Conservation (phyloP, 1,139 yeast genomes). For the Lodderomyces oxycetoniae region DNA sequence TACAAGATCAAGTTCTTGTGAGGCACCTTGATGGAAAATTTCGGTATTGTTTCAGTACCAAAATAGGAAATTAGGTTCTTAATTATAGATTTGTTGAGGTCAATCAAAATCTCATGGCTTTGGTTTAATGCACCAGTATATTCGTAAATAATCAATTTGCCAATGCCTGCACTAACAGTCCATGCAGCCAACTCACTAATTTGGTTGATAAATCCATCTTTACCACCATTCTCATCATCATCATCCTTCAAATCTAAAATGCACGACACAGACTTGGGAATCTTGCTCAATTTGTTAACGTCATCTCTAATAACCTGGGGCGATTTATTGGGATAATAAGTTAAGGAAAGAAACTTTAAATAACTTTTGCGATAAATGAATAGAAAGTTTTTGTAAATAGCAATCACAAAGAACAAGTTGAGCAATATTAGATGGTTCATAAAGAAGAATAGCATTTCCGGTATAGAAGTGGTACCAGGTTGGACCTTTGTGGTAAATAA, state of each 20-base stretch:
- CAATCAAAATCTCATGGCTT: conserved; percentile 37
- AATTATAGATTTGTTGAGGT: conserved; percentile 54
- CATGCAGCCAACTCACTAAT: conserved; percentile 78
- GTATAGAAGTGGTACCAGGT: conserved; percentile 4
- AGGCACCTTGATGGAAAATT: conserved; percentile 55
- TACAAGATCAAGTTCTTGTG: conserved; percentile 50
- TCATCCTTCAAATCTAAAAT: conserved; percentile 67
- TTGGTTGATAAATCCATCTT: conserved; percentile 74
- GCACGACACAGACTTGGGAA: conserved; percentile 74
- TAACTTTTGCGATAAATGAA: conserved; percentile 51
- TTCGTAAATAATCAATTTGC: conserved; percentile 72
- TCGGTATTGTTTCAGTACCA: conserved; percentile 68
- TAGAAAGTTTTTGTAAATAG: conserved; percentile 50
- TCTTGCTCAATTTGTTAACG: conserved; percentile 62
- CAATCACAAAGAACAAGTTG: conserved; percentile 49
- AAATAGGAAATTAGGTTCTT: conserved; percentile 67
- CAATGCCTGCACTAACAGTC: conserved; percentile 83
- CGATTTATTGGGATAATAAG: conserved; percentile 76
- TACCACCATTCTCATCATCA: conserved; percentile 83
- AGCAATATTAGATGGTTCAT: conserved; percentile 39
- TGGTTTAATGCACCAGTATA: conserved; percentile 61
- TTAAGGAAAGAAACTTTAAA: conserved; percentile 56
- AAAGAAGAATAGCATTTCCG: conserved; percentile 15
- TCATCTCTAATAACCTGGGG: conserved; percentile 87
- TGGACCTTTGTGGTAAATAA: conserved; percentile 7